Percentiles rank a stretch among this genome's conserved stretches.
Evolutionary conservation across 1,284 basidiomycete genomes (phyloP).

Genomic region (Trichosporon ovoides): DNA sequence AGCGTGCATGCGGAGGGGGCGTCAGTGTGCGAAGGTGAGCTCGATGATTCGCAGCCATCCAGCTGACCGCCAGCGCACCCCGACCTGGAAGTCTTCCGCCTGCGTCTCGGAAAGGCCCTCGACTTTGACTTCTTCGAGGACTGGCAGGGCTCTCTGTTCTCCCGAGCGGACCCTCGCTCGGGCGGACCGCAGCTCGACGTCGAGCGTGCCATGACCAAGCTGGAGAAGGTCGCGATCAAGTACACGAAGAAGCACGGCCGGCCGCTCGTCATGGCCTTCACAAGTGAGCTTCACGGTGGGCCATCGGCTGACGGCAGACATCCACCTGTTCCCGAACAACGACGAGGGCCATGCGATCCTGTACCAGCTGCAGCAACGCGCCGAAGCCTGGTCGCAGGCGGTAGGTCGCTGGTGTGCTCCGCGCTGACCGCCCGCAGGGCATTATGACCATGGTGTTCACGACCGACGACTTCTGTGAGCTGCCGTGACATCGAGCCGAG

Average conservation of each 20-base stretch:
- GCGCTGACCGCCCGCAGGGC: slow-evolving; percentile 50
- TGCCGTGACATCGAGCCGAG: not conserved
- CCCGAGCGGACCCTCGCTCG: slow-evolving; percentile 74
- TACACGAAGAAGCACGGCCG: slow-evolving; percentile 57
- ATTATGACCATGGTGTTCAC: slow-evolving; percentile 73
- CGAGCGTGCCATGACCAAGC: slow-evolving; percentile 76
- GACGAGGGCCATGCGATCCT: slow-evolving; percentile 71
- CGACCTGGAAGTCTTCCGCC: slow-evolving; percentile 68
- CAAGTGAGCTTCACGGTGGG: slow-evolving; percentile 37
- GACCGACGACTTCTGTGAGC: slow-evolving; percentile 68
- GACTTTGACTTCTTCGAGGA: slow-evolving; percentile 60
- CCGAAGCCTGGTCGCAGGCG: slow-evolving; percentile 77
- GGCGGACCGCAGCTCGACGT: slow-evolving; percentile 76
- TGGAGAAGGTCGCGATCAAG: slow-evolving; percentile 74
- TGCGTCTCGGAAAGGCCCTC: slow-evolving; percentile 68
- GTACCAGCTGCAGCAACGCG: slow-evolving; percentile 74
- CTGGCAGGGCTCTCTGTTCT: slow-evolving; percentile 62
- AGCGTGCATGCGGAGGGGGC: slow-evolving; percentile 63
- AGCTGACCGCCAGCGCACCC: slow-evolving; percentile 55
- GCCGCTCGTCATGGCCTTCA: slow-evolving; percentile 71
- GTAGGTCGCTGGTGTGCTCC: slow-evolving; percentile 50
- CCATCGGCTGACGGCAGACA: slow-evolving; percentile 35
- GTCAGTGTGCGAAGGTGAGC: slow-evolving; percentile 46
- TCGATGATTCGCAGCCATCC: not conserved
- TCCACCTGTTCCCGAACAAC: slow-evolving; percentile 73